These are phyloP conservation scores for Carex sylvatica DNA, from an alignment of 202 grass and related monocot genomes.

Conservation along the genomic window DNA sequence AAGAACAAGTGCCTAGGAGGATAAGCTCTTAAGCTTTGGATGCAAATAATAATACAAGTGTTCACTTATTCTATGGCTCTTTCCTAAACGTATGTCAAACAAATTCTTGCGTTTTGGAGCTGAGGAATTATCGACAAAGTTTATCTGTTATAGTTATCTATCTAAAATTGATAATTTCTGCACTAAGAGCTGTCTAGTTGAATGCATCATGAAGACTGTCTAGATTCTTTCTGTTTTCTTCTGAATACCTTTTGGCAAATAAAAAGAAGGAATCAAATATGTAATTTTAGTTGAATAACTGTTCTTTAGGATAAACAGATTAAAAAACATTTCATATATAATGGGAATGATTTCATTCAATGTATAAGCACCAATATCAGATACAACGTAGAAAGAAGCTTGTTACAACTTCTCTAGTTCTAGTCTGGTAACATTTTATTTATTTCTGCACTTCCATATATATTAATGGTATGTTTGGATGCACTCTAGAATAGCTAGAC, in stretches of 20 bases:
- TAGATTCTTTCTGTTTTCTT: not conserved
- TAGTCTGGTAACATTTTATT: not conserved
- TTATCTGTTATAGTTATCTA: not conserved
- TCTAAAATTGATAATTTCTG: not conserved
- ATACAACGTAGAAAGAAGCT: not conserved
- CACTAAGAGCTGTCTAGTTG: not conserved
- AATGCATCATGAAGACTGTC: not conserved
- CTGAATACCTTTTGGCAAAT: not conserved
- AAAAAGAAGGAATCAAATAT: not conserved
- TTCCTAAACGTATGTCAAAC: not conserved
- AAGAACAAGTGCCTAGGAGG: not conserved
- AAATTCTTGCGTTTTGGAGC: not conserved
- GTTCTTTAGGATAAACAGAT: too few relatives aligned
- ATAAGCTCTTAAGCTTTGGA: not conserved
- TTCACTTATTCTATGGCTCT: not conserved
- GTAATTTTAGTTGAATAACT: not conserved
- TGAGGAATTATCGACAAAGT: not conserved
- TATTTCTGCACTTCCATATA: not conserved
- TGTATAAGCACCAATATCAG: not conserved
- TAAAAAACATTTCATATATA: not conserved
- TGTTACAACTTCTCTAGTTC: not conserved
- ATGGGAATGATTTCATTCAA: not conserved
- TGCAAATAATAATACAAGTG: not conserved
- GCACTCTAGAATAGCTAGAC: too few relatives aligned
- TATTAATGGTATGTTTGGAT: too few relatives aligned